A percentile compares a stretch with the other conserved stretches of the same genome.
Conservation (phyloP, 345 rosid species). For the Moringa oleifera region DNA sequence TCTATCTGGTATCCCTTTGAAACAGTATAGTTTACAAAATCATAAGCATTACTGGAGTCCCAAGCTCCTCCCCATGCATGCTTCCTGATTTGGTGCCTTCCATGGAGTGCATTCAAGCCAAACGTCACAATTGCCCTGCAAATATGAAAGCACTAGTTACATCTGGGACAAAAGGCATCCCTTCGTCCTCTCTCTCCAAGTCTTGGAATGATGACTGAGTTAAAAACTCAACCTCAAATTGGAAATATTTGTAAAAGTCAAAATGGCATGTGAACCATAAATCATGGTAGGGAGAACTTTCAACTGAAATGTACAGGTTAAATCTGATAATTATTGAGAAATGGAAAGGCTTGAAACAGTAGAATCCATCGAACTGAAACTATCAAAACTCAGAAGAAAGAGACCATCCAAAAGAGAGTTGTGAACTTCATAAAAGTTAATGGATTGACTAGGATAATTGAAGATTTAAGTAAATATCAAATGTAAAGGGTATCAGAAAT, state of each 20-base stretch:
- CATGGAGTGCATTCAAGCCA: conserved; percentile 83
- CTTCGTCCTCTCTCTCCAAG: not conserved
- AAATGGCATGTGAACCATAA: too few relatives aligned
- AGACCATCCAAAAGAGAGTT: not conserved
- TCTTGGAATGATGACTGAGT: not conserved
- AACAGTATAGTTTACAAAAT: conserved; percentile 72
- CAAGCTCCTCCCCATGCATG: conserved; percentile 81
- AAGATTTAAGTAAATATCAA: not conserved
- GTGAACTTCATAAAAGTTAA: not conserved
- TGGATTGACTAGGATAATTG: not conserved
- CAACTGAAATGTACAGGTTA: not conserved
- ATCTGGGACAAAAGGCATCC: not conserved
- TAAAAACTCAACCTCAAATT: not conserved
- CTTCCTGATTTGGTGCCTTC: conserved; percentile 58
- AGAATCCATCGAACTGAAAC: too few relatives aligned
- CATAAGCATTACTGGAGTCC: conserved; percentile 70
- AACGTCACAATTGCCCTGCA: conserved; percentile 75
- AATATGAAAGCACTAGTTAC: conserved; percentile 11
- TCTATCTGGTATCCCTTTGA: conserved; percentile 71
- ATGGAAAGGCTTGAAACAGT: not conserved
- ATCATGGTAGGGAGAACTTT: not conserved
- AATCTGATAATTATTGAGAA: too few relatives aligned
- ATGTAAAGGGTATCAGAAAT: too few relatives aligned
- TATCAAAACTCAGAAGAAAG: too few relatives aligned
- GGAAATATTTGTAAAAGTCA: too few relatives aligned